Base-by-base conservation (phyloP, 139 green algal species). In the Dunaliella sp. region DNA sequence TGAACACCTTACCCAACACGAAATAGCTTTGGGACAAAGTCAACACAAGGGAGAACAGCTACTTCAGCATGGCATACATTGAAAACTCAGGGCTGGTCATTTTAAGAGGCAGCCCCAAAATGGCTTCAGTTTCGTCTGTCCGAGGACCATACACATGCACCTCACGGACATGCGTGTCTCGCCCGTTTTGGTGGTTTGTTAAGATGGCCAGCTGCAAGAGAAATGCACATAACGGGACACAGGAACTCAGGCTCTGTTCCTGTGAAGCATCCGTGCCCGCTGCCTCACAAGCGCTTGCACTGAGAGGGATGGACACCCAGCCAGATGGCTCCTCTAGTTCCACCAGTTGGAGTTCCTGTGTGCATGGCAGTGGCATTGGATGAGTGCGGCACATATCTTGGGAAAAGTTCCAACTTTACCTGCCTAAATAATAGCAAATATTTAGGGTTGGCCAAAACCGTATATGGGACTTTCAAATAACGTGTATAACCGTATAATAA, bases 181-280 rank as follows among this genome's bases (percentile, higher is more conserved):
- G 86, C 0, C 97, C 97, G 85, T 98, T 99, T 83, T 99, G 97
- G 85, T 99, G 97, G 93, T 99, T 99, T 76, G 92, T 88, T 2
- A 98, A 83, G 0, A 99, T 86, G 1, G 91, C 92, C 31, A 95
- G 82, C 89, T 96, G 93, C 36, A 94, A 12, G 76, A 91, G 90
- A 81, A 92, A 95, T 3, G 91, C 90, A 35, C 86, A 89, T 28
- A 94, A 76, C 0, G 65, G 79, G n/a, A 75, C 77, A 24, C 30
- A 33, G 26, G 73, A 22, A 2, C 16, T 12, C 7, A 65, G 7
- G 48, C 7, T 7, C 48, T 65, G 48, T 65, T 7, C 7, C 48
- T 65, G 48, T 84, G 48, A 2, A 21, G 31, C 57, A 36, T 32
- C 58, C 1, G 32, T 58, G 3, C 58, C 72, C 73, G 35, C 72